Percentiles rank a stretch among this genome's conserved stretches.
Conservation (phyloP, 257 asterid species). For the Rubia yunnanensis region DNA sequence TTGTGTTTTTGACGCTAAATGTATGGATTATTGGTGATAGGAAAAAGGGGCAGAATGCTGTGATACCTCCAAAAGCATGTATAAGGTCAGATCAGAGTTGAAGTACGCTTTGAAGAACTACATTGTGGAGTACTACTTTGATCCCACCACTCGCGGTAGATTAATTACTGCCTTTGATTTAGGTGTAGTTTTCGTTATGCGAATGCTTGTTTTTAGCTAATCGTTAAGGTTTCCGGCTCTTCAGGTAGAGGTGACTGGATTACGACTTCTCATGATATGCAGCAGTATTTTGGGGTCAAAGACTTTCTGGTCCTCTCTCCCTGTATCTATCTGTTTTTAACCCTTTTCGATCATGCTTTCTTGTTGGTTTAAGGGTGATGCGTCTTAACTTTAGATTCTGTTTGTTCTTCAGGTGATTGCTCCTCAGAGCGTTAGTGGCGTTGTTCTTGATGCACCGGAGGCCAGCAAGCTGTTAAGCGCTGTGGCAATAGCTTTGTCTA, state of each 20-base stretch:
- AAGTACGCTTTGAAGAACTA: conserved; percentile 67
- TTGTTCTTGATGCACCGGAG: conserved; percentile 89
- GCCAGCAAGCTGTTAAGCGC: conserved; percentile 95
- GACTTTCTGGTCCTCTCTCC: conserved; percentile 57
- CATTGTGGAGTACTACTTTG: conserved; percentile 74
- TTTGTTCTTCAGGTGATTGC: conserved; percentile 45
- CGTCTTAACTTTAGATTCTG: conserved; percentile 5
- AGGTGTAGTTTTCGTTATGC: conserved; percentile 8
- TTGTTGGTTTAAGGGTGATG: conserved; percentile 1
- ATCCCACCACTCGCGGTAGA: conserved; percentile 46
- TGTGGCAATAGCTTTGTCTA: conserved; percentile 85
- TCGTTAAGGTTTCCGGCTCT: conserved; percentile 15
- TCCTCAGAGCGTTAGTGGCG: conserved; percentile 88
- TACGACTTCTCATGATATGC: conserved; percentile 63
- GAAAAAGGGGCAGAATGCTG: conserved; percentile 53
- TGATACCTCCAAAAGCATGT: conserved; percentile 44
- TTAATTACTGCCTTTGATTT: conserved; percentile 7
- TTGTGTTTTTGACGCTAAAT: neutral
- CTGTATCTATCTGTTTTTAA: neutral
- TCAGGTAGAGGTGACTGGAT: conserved; percentile 64
- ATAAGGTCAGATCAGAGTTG: conserved; percentile 69
- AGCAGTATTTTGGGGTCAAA: conserved; percentile 81
- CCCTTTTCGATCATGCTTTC: neutral
- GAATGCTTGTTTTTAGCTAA: conserved; percentile 9
- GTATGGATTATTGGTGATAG: conserved; percentile 28